Conservation (phyloP, 2,329 filamentous ascomycete species). For the Fusarium pseudocircinatum region DNA sequence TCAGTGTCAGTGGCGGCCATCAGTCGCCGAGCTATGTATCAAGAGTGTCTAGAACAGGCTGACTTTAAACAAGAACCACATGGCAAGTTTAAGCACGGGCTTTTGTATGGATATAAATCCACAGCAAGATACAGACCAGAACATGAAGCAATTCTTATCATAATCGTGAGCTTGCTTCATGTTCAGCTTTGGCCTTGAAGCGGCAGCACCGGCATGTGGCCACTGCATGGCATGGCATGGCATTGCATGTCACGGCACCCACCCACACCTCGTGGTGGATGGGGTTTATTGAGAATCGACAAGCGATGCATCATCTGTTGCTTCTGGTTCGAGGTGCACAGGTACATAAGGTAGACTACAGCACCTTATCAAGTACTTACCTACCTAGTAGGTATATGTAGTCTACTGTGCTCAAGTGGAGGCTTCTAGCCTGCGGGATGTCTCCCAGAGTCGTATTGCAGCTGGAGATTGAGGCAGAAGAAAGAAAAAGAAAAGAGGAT, state of each 20-base stretch:
- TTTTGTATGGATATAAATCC: not conserved
- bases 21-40: not conserved
- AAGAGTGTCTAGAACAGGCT: constrained; percentile 2
- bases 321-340: constrained; percentile 3
- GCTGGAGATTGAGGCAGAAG: constrained; percentile 4
- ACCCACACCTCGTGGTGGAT: constrained; percentile 23
- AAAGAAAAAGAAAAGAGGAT: not conserved
- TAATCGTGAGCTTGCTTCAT: not conserved
- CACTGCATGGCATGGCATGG: not conserved
- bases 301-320: constrained; percentile 2
- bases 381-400: not conserved
- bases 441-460: constrained; percentile 18
- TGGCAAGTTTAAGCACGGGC: constrained; percentile 3
- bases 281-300: not conserved
- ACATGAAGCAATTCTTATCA: not conserved
- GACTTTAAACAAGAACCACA: constrained; percentile 3
- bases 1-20: constrained; percentile 1
- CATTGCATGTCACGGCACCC: not conserved
- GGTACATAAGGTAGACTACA: not conserved
- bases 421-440: not conserved
- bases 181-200: constrained; percentile 8
- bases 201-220: constrained; percentile 5
- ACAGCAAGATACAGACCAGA: not conserved
- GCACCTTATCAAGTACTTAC: not conserved
- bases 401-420: not conserved